A percentile compares a stretch with the other conserved stretches of the same genome.
Conservation (phyloP, 345 rosid species). For the Rhizophora mangle region DNA sequence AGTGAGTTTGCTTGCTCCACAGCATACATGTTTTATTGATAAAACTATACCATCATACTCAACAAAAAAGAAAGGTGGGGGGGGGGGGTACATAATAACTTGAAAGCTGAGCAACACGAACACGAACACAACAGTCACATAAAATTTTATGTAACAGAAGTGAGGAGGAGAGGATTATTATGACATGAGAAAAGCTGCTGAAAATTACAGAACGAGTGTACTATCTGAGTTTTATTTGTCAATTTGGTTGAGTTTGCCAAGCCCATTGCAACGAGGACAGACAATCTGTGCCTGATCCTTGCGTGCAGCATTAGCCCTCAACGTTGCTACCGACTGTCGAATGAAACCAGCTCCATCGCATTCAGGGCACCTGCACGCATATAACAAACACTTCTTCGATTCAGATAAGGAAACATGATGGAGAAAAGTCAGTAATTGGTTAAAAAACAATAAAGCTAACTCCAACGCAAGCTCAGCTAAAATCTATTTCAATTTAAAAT, state of each 20-base stretch:
- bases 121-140: no score
- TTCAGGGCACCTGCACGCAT: constrained; percentile 66
- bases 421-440: not conserved
- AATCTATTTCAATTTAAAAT: not conserved
- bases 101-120: no score
- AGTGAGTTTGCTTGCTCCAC: no score
- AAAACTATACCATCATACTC: no score
- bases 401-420: not conserved
- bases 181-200: not conserved
- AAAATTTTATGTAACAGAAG: no score
- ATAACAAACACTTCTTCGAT: not conserved
- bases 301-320: constrained; percentile 88
- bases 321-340: constrained; percentile 44
- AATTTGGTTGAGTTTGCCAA: constrained; percentile 90
- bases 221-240: constrained; percentile 48
- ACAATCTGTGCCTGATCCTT: constrained; percentile 89
- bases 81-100: no score
- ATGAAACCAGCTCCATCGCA: constrained; percentile 97
- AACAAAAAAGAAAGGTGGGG: no score
- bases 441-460: no score
- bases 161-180: no score
- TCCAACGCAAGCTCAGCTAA: no score
- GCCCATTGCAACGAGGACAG: constrained; percentile 76
- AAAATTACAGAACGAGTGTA: not conserved
- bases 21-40: no score